phyloP scores from a whole-genome alignment of 2,329 filamentous ascomycete genomes.

The Colletotrichum sp. region DNA sequence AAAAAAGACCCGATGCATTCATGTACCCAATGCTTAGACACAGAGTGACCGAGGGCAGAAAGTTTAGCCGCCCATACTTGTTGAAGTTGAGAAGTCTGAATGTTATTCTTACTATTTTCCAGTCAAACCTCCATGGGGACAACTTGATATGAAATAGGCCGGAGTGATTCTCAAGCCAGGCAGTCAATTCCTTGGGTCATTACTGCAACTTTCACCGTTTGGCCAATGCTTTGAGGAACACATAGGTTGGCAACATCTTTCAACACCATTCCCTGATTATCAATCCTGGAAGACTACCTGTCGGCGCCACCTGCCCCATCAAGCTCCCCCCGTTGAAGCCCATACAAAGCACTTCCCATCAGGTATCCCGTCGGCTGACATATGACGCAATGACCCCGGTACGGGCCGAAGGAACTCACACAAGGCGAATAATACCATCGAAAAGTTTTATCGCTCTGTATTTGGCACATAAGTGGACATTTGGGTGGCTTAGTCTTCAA shows the following conservation, averaged over 20 bases:
- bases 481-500: accelerated
- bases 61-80: not conserved
- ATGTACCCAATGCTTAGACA: not conserved
- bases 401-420: not conserved
- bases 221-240: no score
- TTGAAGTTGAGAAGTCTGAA: not conserved
- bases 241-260: not conserved
- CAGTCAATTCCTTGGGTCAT: no score
- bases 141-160: not conserved
- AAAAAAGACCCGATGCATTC: not conserved
- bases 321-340: not conserved
- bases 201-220: no score
- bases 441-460: accelerated
- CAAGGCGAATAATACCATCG: not conserved
- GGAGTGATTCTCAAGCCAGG: no score
- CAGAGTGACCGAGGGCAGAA: not conserved
- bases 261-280: not conserved
- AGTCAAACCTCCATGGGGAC: not conserved
- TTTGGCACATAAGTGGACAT: not conserved
- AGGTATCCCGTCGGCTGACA: not conserved
- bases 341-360: not conserved
- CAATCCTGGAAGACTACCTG: not conserved
- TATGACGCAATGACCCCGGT: not conserved
- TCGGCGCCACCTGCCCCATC: not conserved
- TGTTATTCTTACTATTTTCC: not conserved